Evolutionary conservation across 768 basidiomycete genomes (phyloP).

Genomic region (Sarcodon aspratus): DNA sequence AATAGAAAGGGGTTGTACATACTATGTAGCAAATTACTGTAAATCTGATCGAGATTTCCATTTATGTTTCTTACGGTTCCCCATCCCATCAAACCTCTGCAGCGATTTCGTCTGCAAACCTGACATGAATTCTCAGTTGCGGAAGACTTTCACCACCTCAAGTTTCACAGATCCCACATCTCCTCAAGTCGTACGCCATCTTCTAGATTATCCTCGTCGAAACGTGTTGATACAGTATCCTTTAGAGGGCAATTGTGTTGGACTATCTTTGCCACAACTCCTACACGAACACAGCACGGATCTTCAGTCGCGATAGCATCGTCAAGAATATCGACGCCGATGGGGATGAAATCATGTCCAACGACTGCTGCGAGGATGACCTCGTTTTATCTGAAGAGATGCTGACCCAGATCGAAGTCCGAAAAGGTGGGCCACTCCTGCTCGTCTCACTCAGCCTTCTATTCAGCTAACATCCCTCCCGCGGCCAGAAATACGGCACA

Average conservation of each 20-base stretch:
- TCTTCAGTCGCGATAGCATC: constrained; percentile 53
- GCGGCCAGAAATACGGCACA: constrained; percentile 49
- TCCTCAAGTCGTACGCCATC: constrained; percentile 6
- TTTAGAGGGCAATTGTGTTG: constrained; percentile 56
- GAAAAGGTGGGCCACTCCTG: constrained; percentile 36
- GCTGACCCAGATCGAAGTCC: constrained; percentile 34
- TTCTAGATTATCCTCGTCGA: not conserved
- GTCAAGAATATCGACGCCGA: constrained; percentile 56
- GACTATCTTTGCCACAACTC: constrained; percentile 71
- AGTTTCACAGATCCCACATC: constrained; percentile 6
- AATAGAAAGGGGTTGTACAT: too few relatives aligned
- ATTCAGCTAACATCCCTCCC: not conserved
- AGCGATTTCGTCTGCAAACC: not conserved
- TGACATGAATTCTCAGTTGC: not conserved
- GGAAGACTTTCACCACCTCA: not conserved
- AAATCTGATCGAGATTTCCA: not conserved
- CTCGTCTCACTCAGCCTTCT: not conserved
- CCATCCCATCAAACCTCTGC: not conserved
- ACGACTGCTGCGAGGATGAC: constrained; percentile 10
- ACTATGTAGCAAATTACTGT: too few relatives aligned
- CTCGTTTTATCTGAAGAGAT: constrained; percentile 24
- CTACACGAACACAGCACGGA: constrained; percentile 58
- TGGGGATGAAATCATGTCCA: constrained; percentile 47
- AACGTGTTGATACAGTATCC: constrained; percentile 5
- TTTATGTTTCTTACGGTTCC: not conserved